These are phyloP conservation scores for Immersiella caudata DNA, from an alignment of 495 filamentous ascomycete species.

Conservation along the genomic window DNA sequence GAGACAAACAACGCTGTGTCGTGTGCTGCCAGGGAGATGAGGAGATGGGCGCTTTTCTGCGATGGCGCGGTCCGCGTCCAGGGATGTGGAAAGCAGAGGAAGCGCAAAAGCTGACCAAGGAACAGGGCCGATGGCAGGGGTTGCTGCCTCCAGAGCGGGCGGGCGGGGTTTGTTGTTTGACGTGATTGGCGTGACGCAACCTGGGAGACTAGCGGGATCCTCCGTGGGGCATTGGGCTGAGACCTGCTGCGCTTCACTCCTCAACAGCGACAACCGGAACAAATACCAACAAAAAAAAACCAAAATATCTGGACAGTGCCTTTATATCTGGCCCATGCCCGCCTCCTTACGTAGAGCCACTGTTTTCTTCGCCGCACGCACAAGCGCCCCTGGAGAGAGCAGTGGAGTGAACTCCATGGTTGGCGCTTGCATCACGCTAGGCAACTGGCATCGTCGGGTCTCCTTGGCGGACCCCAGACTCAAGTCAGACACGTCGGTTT, in stretches of 20 bases:
- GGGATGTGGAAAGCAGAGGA: background rate
- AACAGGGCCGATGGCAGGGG: background rate
- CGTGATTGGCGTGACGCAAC: conserved; percentile 21
- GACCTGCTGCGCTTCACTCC: background rate
- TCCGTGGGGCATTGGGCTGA: background rate
- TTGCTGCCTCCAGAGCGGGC: background rate
- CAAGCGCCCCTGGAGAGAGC: background rate
- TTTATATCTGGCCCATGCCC: too few species aligned
- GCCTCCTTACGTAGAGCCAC: too few species aligned
- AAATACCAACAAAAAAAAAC: background rate
- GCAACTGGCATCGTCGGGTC: background rate
- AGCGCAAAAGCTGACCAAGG: background rate
- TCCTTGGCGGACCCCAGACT: background rate
- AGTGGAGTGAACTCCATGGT: background rate
- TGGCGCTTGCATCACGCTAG: background rate
- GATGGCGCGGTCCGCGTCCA: background rate
- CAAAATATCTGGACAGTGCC: background rate
- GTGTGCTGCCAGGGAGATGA: background rate
- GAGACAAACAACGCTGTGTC: background rate
- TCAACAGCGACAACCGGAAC: background rate
- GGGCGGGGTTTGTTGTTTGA: conserved; percentile 6
- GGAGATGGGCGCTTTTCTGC: background rate
- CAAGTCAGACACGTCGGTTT: background rate
- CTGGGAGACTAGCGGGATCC: background rate
- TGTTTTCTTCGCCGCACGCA: background rate